These are phyloP conservation scores for Umbilicus rupestris DNA, from an alignment of 164 flowering plant species.

Conservation along the genomic window DNA sequence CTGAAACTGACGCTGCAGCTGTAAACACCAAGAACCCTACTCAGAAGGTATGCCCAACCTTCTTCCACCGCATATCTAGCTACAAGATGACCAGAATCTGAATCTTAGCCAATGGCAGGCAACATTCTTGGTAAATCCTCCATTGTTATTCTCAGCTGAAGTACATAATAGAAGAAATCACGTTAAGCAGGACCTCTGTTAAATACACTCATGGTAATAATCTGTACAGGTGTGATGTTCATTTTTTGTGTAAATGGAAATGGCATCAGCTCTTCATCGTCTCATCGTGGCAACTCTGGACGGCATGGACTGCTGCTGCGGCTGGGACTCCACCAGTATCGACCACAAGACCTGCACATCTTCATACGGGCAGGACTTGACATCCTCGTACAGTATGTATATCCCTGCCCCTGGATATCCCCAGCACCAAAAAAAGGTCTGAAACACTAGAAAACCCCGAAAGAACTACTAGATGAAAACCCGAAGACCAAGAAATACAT, in stretches of 20 bases:
- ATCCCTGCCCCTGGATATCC: conserved; percentile 73
- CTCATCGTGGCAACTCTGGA: conserved; percentile 5
- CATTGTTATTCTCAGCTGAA: background rate
- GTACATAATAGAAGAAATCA: background rate
- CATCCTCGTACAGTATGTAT: conserved; percentile 88
- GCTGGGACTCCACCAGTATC: conserved; percentile 74
- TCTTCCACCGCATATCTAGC: background rate
- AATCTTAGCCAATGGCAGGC: too few relatives aligned
- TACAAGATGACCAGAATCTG: background rate
- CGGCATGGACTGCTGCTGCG: conserved; percentile 14
- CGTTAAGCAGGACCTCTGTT: too few relatives aligned
- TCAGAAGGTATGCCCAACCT: background rate
- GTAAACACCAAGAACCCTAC: background rate
- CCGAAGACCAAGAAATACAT: conserved; percentile 8
- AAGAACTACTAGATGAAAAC: background rate
- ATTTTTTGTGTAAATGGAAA: background rate
- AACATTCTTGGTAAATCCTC: background rate
- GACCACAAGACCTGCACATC: conserved; percentile 97
- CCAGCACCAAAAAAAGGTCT: conserved; percentile 4
- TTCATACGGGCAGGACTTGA: conserved; percentile 87
- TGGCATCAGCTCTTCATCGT: conserved; percentile 5
- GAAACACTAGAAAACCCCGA: background rate
- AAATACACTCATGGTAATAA: background rate
- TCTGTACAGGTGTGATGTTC: background rate
- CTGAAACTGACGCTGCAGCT: background rate